These are phyloP conservation scores for Eucalyptus pauciflora DNA, from an alignment of 345 rosid genomes.

Conservation along the genomic window DNA sequence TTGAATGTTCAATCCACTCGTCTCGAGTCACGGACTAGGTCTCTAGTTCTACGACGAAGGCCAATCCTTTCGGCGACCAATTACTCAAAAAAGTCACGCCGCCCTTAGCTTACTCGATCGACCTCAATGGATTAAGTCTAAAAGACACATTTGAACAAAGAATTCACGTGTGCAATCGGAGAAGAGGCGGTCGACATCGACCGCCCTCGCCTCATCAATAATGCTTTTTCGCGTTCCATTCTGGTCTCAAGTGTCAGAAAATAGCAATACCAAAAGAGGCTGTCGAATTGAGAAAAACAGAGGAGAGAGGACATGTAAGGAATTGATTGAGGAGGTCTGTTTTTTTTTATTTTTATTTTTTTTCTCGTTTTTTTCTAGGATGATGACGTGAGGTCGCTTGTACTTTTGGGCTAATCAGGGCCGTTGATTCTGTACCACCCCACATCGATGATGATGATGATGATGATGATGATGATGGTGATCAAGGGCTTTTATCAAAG, in stretches of 20 bases:
- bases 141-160: not conserved
- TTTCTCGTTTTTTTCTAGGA: not conserved
- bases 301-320: not conserved
- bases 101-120: not conserved
- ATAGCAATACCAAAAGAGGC: not conserved
- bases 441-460: not conserved
- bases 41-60: accelerated
- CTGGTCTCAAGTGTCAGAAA: not conserved
- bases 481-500: not conserved
- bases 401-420: not conserved
- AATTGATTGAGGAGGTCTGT: not conserved
- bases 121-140: not conserved
- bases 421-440: not conserved
- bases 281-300: not conserved
- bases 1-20: too few relatives aligned
- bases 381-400: not conserved
- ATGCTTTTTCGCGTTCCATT: not conserved
- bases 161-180: not conserved
- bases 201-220: not conserved
- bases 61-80: too few relatives aligned
- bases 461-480: too few relatives aligned
- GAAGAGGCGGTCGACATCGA: not conserved
- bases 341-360: too few relatives aligned
- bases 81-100: not conserved
- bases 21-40: not conserved